Base-by-base conservation (phyloP, 2,329 filamentous ascomycete genomes). In the Cercospora canescens region DNA sequence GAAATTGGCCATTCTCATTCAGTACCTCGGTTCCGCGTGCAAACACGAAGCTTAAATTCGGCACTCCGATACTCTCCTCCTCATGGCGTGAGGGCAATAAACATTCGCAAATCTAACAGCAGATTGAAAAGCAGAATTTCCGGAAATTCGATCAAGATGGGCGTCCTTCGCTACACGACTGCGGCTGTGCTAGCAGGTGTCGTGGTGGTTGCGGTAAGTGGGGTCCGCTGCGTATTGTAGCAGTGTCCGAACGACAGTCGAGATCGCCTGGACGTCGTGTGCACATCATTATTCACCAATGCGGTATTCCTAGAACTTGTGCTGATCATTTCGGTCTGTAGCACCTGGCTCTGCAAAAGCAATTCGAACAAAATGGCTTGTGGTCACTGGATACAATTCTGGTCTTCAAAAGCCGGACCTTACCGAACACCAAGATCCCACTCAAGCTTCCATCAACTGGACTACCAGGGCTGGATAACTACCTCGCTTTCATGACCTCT, bases 401-500 rank as follows among this genome's bases (percentile, higher is more conserved):
- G 26, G 63, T 55, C 28, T 70, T 67, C 61, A 68, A 56, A 16
- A 69, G 64, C 39, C 58, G 62, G 14, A 64, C 60, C 12, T 59
- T 72, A 8, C 69, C 69, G 4, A 69, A 68, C 62, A 71, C 70
- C 32, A 65, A 66, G 3, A 70, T 72, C 7, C 69, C 68, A 5
- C 67, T 71, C 32, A 56, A 59, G 9, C 54, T 72, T 7, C 70
- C 69, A 21, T 56, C 58, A 4, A 71, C 69, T 12, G 69, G 69
- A 5, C 28, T 70, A 12, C 56, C 62, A 11, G 45, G 55, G 9
- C 3, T 72, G 4, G 70, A 72, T 30, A 71, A 69, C 60, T 72
- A 71, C 60, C 64, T 72, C 32, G 65, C 66, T 11, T 72, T 72
- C 62, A 72, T 72, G 70, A 52, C 45, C 4, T 64, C 67, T 2